These are phyloP conservation scores for Actinidia arguta DNA, from an alignment of 179 eudicot species.

Conservation along the genomic window DNA sequence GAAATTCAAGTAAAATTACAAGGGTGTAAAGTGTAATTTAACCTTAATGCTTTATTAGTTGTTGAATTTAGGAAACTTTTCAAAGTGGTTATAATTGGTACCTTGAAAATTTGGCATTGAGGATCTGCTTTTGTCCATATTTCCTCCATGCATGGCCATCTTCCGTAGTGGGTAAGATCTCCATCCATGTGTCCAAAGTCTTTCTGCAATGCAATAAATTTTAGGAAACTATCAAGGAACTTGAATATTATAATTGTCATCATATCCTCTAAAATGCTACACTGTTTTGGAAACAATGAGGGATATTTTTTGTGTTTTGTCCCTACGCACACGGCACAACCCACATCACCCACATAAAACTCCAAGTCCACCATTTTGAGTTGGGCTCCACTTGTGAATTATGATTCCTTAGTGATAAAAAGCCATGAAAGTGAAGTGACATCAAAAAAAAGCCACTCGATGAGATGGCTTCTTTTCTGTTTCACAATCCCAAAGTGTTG, in stretches of 20 bases:
- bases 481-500: not conserved
- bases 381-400: slow-evolving; percentile 18
- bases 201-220: slow-evolving; percentile 29
- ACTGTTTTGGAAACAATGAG: not conserved
- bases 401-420: not conserved
- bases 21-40: no score
- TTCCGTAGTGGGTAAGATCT: slow-evolving; percentile 30
- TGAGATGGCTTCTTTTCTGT: not conserved
- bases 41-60: no score
- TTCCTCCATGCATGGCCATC: slow-evolving; percentile 93
- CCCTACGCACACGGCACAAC: no score
- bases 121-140: slow-evolving; percentile 83
- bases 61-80: not conserved
- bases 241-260: not conserved
- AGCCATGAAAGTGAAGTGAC: not conserved
- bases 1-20: no score
- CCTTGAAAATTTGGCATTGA: slow-evolving; percentile 66
- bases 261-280: not conserved
- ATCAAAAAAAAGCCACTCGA: not conserved
- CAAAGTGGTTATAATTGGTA: not conserved
- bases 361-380: slow-evolving; percentile 16
- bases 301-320: not conserved
- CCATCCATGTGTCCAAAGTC: slow-evolving; percentile 15
- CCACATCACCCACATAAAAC: not conserved
- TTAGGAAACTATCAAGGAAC: no score